These are phyloP conservation scores for Eucalyptus marginata DNA, from an alignment of 345 rosid genomes.

Conservation along the genomic window DNA sequence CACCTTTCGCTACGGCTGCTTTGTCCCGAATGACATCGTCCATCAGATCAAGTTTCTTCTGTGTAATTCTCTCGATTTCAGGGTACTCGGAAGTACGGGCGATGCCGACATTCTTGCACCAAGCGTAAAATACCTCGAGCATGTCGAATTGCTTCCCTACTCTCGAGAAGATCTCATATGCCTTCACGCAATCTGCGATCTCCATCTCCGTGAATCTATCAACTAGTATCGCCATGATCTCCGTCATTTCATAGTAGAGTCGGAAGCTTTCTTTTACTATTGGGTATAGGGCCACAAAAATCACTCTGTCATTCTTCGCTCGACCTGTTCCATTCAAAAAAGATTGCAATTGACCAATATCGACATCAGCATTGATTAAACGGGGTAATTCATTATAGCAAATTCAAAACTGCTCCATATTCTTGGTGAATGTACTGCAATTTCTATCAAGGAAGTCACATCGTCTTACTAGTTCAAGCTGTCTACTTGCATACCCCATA, in stretches of 20 bases:
- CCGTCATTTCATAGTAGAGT: conserved; percentile 54
- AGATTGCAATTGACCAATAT: not conserved
- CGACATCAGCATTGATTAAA: not conserved
- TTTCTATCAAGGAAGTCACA: not conserved
- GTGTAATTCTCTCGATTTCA: conserved; percentile 63
- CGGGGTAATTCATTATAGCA: not conserved
- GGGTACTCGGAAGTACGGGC: conserved; percentile 75
- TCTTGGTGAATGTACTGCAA: not conserved
- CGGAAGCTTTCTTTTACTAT: conserved; percentile 73
- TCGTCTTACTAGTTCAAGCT: not conserved
- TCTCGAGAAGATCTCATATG: conserved; percentile 52
- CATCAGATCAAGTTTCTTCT: conserved; percentile 71
- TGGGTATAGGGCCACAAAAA: conserved; percentile 63
- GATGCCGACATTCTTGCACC: conserved; percentile 66
- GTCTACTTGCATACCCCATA: not conserved
- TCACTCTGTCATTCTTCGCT: conserved; percentile 61
- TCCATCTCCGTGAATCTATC: conserved; percentile 81
- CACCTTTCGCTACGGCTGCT: conserved; percentile 20
- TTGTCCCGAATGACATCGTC: conserved; percentile 77
- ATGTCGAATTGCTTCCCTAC: conserved; percentile 58
- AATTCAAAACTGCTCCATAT: not conserved
- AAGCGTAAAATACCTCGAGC: conserved; percentile 49
- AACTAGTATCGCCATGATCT: conserved; percentile 37
- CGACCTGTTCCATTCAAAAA: conserved; percentile 19
- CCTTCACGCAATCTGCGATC: conserved; percentile 46